These are phyloP conservation scores for Tylopilus sp. DNA, from an alignment of 1,284 basidiomycete genomes.

Conservation along the genomic window DNA sequence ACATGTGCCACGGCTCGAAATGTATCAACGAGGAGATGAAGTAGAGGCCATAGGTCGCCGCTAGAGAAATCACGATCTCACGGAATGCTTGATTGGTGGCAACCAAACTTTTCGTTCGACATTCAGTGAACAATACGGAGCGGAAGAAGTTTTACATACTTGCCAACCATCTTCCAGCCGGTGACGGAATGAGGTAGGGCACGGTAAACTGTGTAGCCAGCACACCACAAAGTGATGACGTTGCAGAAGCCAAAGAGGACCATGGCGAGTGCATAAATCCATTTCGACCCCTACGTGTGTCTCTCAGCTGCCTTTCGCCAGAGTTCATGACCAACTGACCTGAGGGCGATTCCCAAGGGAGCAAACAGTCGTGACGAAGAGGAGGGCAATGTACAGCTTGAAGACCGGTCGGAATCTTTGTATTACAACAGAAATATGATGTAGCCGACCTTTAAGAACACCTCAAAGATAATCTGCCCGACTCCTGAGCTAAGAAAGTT, in stretches of 20 bases:
- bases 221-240: conserved; percentile 82
- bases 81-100: conserved; percentile 67
- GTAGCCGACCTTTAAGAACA: conserved; percentile 66
- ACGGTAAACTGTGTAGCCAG: conserved; percentile 82
- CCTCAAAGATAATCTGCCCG: conserved; percentile 72
- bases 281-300: conserved; percentile 65
- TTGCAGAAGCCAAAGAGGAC: conserved; percentile 74
- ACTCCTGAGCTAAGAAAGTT: conserved; percentile 70
- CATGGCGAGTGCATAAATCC: conserved; percentile 74
- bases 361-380: conserved; percentile 75
- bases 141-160: conserved; percentile 40
- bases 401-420: conserved; percentile 11
- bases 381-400: conserved; percentile 67
- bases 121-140: conserved; percentile 10
- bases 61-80: conserved; percentile 75
- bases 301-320: conserved; percentile 2
- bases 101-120: conserved; percentile 46
- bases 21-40: conserved; percentile 83
- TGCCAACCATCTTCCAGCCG: conserved; percentile 69
- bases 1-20: conserved; percentile 92
- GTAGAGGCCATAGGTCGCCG: conserved; percentile 88
- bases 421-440: background rate
- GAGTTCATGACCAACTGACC: conserved; percentile 31
- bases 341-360: conserved; percentile 86
- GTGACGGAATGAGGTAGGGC: conserved; percentile 70